Evolutionary conservation across 2,329 filamentous ascomycete species (phyloP).

Genomic region (Chaetomium sp.): DNA sequence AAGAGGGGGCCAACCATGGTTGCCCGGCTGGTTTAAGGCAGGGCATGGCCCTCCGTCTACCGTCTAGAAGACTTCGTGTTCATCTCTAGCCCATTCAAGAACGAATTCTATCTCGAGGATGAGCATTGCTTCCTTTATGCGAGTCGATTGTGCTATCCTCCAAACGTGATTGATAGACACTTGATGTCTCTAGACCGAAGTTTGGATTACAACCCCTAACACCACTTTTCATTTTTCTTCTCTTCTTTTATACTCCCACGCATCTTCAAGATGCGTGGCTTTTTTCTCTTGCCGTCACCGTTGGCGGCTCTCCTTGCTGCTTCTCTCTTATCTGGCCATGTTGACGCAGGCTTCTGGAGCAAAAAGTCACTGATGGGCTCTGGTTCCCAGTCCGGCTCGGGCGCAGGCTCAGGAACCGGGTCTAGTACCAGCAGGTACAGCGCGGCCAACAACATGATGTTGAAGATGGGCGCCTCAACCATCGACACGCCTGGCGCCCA

Average conservation of each 20-base stretch:
- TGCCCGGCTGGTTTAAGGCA: conserved; percentile 21
- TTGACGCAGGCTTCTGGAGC: conserved; percentile 14
- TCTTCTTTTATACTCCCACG: neutral
- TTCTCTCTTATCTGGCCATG: conserved; percentile 11
- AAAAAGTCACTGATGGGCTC: conserved; percentile 6
- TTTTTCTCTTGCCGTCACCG: conserved; percentile 14
- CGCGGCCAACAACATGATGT: conserved; percentile 16
- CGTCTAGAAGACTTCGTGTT: neutral
- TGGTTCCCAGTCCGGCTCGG: neutral
- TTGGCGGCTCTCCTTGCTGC: conserved; percentile 16
- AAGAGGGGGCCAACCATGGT: neutral
- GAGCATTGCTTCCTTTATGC: neutral
- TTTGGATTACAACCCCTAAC: neutral
- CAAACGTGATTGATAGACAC: conserved; percentile 14
- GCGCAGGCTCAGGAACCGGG: neutral
- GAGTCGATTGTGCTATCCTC: neutral
- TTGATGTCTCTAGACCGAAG: neutral
- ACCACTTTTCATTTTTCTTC: neutral
- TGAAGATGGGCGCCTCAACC: conserved; percentile 24
- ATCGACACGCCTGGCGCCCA: conserved; percentile 24
- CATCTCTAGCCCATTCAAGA: neutral
- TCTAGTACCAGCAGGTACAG: neutral
- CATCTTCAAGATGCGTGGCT: conserved; percentile 14
- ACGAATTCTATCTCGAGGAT: neutral
- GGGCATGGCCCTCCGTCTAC: conserved; percentile 13